phyloP scores from a whole-genome alignment of 345 rosid species.

The Punica granatum region DNA sequence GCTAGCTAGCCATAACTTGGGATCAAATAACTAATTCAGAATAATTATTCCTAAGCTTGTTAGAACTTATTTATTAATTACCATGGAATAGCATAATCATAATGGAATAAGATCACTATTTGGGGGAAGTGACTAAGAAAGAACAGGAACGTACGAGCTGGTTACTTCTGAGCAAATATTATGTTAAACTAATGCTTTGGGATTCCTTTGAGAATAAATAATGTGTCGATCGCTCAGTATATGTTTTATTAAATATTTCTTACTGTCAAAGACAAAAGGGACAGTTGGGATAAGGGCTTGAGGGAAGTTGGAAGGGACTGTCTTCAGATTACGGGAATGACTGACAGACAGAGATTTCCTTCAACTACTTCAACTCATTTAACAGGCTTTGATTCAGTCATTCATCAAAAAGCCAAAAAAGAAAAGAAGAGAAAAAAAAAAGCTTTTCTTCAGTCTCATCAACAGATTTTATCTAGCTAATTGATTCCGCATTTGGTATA shows the following conservation, averaged over 20 bases:
- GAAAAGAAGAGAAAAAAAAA: no score
- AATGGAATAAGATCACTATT: background rate
- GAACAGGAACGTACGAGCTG: background rate
- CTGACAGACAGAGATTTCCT: background rate
- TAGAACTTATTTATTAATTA: background rate
- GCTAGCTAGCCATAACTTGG: no score
- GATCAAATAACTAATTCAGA: no score
- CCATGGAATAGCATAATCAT: no score
- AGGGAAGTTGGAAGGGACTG: background rate
- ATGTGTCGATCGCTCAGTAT: background rate
- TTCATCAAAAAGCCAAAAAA: no score
- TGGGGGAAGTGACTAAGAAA: background rate
- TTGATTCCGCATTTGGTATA: no score
- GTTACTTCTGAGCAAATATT: no score
- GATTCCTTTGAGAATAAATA: background rate
- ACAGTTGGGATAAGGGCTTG: background rate
- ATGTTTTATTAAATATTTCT: background rate
- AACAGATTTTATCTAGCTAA: no score
- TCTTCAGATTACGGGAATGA: background rate
- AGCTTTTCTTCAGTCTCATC: no score
- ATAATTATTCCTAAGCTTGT: background rate
- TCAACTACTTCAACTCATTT: background rate
- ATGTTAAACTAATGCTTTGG: background rate
- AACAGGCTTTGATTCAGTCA: background rate
- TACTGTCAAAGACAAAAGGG: background rate